Conservation (phyloP, 441 rosid species). For the Theobroma grandiflorum region DNA sequence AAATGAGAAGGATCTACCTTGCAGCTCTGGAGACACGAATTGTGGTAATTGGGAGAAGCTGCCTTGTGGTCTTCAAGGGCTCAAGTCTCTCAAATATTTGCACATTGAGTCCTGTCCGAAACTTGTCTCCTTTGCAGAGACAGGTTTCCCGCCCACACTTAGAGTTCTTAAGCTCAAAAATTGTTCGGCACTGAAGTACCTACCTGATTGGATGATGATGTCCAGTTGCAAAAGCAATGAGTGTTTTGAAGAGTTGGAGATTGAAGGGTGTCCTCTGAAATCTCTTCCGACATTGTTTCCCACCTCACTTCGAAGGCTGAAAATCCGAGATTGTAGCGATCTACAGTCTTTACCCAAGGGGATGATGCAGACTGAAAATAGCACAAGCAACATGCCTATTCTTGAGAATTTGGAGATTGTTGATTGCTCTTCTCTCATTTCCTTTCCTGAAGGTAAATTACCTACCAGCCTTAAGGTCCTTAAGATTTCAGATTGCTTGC, state of each 20-base stretch:
- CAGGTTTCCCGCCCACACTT: constrained; percentile 11
- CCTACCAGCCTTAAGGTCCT: constrained; percentile 27
- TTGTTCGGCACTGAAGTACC: constrained; percentile 1
- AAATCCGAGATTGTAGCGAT: background rate
- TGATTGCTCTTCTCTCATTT: background rate
- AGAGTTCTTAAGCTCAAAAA: constrained; percentile 6
- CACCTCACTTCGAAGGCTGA: constrained; percentile 25
- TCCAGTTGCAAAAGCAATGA: too few species aligned
- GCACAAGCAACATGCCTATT: background rate
- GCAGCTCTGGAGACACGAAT: too few species aligned
- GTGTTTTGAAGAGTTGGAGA: constrained; percentile 19
- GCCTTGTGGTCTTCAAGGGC: background rate
- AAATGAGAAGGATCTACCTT: background rate
- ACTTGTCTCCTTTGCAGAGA: constrained; percentile 14
- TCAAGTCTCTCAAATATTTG: background rate
- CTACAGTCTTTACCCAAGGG: constrained; percentile 23
- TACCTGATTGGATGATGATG: background rate
- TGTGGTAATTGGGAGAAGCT: background rate
- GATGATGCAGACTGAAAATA: constrained; percentile 20
- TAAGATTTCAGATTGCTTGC: constrained; percentile 23
- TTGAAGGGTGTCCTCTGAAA: constrained; percentile 16
- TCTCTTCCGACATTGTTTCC: constrained; percentile 26
- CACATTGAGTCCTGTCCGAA: constrained; percentile 15
- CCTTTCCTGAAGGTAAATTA: constrained; percentile 28
- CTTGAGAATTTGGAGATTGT: constrained; percentile 25